Evolutionary conservation across 2,329 filamentous ascomycete genomes (phyloP).

Genomic region (Microdochium nivale): DNA sequence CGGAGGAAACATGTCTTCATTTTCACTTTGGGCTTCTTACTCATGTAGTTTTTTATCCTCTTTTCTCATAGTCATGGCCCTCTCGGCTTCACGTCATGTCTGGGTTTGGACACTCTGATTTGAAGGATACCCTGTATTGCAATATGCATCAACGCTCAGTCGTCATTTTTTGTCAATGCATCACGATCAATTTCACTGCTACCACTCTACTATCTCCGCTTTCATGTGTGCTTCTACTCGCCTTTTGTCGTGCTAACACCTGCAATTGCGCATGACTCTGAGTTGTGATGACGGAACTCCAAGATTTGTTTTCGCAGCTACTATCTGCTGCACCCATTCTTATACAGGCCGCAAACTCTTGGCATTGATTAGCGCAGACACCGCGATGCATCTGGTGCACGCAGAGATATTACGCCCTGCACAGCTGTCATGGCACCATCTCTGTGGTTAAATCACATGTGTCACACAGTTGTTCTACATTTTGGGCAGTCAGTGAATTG

Average conservation of each 20-base stretch:
- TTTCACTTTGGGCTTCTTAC: background rate
- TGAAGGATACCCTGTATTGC: constrained; percentile 1
- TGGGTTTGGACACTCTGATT: background rate
- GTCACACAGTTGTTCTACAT: background rate
- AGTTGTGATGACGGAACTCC: no score
- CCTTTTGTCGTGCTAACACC: background rate
- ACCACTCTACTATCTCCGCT: background rate
- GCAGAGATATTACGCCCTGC: no score
- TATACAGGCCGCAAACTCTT: no score
- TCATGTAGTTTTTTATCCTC: background rate
- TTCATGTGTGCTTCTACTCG: background rate
- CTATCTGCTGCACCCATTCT: no score
- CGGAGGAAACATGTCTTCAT: background rate
- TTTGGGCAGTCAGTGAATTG: background rate
- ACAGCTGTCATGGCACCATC: no score
- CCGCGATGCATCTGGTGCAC: no score
- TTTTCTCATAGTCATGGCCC: background rate
- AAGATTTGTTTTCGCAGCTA: no score
- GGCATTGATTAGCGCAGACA: no score
- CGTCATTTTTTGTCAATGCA: background rate
- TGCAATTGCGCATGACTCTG: no score
- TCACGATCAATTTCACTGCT: background rate
- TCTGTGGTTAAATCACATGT: no score
- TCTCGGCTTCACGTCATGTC: background rate
- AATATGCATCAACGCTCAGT: background rate